A percentile compares a stretch with the other conserved stretches of the same genome.
Conservation (phyloP, 345 rosid genomes). For the Syzygium aqueum region DNA sequence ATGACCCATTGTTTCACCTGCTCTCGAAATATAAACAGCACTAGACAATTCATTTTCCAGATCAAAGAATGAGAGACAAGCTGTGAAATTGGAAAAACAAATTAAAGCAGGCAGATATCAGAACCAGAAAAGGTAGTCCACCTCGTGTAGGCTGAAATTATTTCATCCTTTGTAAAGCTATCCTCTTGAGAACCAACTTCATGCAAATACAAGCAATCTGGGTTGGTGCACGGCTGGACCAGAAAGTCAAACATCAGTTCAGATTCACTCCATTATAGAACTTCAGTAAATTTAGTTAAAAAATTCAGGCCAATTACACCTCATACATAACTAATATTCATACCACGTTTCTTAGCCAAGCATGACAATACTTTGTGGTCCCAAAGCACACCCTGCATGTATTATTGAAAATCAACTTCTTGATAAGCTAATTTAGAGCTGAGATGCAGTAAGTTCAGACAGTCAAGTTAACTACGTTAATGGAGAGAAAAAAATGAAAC, state of each 20-base stretch:
- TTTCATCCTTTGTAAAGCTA: conserved; percentile 92
- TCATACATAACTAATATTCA: conserved; percentile 4
- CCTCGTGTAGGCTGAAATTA: conserved; percentile 79
- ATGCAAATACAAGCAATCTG: conserved; percentile 88
- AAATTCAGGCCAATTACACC: neutral
- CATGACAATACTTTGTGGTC: conserved; percentile 93
- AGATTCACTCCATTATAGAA: neutral
- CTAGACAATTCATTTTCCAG: neutral
- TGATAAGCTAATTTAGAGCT: neutral
- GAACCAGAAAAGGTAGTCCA: conserved; percentile 6
- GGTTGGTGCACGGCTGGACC: conserved; percentile 79
- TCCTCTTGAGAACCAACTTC: conserved; percentile 91
- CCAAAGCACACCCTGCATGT: conserved; percentile 85
- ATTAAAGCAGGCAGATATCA: neutral
- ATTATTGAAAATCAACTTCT: neutral
- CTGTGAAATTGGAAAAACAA: neutral
- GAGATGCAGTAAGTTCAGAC: neutral
- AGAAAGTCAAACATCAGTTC: conserved; percentile 7
- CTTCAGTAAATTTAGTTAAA: neutral
- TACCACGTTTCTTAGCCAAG: conserved; percentile 94
- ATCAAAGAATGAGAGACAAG: neutral
- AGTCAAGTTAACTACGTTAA: neutral
- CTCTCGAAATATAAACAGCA: neutral
- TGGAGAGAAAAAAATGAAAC: neutral
- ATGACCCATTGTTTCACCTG: neutral